Percentiles rank a stretch among this genome's conserved stretches.
These are phyloP conservation scores for Xerocomus minutiporus DNA, from an alignment of 1,284 basidiomycete species.

Conservation along the genomic window DNA sequence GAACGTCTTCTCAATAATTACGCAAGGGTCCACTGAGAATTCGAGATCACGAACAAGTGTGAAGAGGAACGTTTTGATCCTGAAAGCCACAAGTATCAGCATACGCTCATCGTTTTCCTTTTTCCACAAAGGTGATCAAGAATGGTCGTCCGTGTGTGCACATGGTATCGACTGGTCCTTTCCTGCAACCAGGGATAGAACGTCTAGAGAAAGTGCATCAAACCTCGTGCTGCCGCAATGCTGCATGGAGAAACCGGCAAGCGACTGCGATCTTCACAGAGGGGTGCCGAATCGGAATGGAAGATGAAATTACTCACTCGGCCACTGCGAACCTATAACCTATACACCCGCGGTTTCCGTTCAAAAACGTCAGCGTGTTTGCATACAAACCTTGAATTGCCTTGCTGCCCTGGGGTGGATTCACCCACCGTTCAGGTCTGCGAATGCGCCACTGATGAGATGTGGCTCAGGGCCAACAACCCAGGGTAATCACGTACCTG, in stretches of 20 bases:
- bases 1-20: slow-evolving; percentile 59
- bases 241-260: slow-evolving; percentile 3
- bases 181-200: not conserved
- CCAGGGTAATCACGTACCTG: slow-evolving; percentile 37
- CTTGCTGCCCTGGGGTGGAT: slow-evolving; percentile 38
- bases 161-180: too few relatives aligned
- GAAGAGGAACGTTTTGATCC: slow-evolving; percentile 60
- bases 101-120: not conserved
- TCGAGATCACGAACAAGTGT: slow-evolving; percentile 54
- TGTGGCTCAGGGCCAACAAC: slow-evolving; percentile 17
- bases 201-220: slow-evolving; percentile 22
- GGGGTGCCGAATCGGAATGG: not conserved
- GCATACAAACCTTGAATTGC: slow-evolving; percentile 59
- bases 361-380: slow-evolving; percentile 63
- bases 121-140: not conserved
- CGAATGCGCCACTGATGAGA: slow-evolving; percentile 22
- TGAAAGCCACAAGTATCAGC: slow-evolving; percentile 30
- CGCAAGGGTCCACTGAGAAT: slow-evolving; percentile 47
- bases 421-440: slow-evolving; percentile 60
- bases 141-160: too few relatives aligned
- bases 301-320: slow-evolving; percentile 46
- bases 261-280: slow-evolving; percentile 6
- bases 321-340: slow-evolving; percentile 68
- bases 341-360: slow-evolving; percentile 62
- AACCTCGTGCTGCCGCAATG: slow-evolving; percentile 5